Conservation (phyloP, 495 filamentous ascomycete species). For the Penicillium maclennaniae region DNA sequence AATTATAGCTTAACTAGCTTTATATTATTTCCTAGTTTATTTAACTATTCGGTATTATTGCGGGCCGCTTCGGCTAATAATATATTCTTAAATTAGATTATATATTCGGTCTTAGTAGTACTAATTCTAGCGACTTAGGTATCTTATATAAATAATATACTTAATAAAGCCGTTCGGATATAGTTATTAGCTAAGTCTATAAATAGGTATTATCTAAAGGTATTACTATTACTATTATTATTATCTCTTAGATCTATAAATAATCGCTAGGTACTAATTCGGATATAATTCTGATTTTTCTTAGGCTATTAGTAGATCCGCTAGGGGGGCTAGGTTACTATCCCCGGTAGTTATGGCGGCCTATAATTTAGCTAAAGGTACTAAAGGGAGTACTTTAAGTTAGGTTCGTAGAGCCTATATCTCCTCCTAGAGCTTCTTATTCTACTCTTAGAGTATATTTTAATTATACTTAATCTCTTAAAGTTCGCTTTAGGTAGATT, state of each 20-base stretch:
- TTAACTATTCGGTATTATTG: constrained; percentile 2
- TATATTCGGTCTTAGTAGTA: constrained; percentile 10
- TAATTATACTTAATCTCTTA: constrained; percentile 19
- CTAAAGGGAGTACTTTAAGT: constrained; percentile 1
- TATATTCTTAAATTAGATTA: too few relatives aligned
- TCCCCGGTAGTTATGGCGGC: too few relatives aligned
- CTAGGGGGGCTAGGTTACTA: too few relatives aligned
- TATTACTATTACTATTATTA: constrained; percentile 7
- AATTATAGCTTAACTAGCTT: constrained; percentile 20
- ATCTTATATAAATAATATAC: constrained; percentile 11
- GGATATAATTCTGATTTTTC: constrained; percentile 12
- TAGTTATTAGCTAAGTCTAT: constrained; percentile 15
- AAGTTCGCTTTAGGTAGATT: background rate
- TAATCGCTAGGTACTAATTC: constrained; percentile 17
- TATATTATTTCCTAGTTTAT: constrained; percentile 18
- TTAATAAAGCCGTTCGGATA: constrained; percentile 14
- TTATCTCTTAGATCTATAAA: constrained; percentile 20
- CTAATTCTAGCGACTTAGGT: constrained; percentile 12
- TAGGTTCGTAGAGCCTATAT: constrained; percentile 11
- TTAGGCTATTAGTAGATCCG: background rate
- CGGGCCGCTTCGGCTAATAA: background rate
- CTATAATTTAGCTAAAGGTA: too few relatives aligned
- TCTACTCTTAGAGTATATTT: constrained; percentile 15
- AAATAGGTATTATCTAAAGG: constrained; percentile 20
- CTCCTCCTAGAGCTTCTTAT: constrained; percentile 15